Conservation (phyloP, 805 yeast species). For the Cyberlindnera veronae region DNA sequence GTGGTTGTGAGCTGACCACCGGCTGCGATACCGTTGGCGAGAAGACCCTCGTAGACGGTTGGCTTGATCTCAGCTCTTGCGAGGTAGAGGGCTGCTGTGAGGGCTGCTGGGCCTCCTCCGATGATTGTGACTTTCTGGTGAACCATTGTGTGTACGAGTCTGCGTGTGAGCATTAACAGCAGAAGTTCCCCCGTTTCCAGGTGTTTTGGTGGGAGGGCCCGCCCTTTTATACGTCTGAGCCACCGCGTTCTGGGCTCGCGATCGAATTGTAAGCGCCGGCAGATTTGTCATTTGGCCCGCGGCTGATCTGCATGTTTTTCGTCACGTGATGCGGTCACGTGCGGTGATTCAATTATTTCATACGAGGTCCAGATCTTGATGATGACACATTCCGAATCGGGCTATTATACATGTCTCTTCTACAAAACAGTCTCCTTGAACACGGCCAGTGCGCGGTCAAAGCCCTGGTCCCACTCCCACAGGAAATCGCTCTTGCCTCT, state of each 20-base stretch:
- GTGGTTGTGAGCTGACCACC: constrained; percentile 99
- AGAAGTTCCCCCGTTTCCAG: too few species aligned
- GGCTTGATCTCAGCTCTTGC: constrained; percentile 97
- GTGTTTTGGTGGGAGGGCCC: not conserved
- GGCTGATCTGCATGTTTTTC: too few species aligned
- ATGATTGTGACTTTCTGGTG: constrained; percentile 83
- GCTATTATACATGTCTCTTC: too few species aligned
- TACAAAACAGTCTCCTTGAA: not conserved
- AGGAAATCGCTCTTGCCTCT: constrained; percentile 54
- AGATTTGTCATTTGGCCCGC: too few species aligned
- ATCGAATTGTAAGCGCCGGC: not conserved
- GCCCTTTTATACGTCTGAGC: not conserved
- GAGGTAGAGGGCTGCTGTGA: constrained; percentile 96
- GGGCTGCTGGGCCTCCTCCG: constrained; percentile 99
- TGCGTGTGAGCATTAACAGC: too few species aligned
- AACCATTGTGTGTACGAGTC: constrained; percentile 75
- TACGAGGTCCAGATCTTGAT: too few species aligned
- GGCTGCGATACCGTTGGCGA: constrained; percentile 96
- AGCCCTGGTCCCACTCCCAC: constrained; percentile 95
- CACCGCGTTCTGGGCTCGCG: not conserved
- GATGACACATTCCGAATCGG: too few species aligned
- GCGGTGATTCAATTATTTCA: too few species aligned
- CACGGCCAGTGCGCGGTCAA: constrained; percentile 49
- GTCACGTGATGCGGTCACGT: too few species aligned
- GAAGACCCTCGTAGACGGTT: constrained; percentile 88